A percentile compares a stretch with the other conserved stretches of the same genome.
Conservation (phyloP, 805 yeast genomes). For the Candida xyloterini region DNA sequence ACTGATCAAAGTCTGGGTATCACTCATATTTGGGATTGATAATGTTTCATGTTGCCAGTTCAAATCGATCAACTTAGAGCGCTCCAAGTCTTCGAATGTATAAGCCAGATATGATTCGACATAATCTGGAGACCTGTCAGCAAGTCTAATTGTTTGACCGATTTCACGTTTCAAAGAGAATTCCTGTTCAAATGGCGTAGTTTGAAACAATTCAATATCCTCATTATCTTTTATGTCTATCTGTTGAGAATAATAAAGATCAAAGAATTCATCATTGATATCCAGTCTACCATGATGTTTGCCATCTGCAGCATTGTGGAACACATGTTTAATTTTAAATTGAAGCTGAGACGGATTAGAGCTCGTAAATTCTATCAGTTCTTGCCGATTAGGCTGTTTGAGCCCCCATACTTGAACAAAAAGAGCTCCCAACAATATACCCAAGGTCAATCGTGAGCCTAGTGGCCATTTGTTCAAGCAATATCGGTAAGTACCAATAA, state of each 20-base stretch:
- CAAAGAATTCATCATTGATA: slow-evolving; percentile 13
- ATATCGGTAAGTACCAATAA: not conserved
- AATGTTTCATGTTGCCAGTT: slow-evolving; percentile 63
- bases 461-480: not conserved
- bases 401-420: not conserved
- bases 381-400: not conserved
- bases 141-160: slow-evolving; percentile 35
- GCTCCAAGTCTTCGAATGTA: slow-evolving; percentile 42
- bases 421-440: not conserved
- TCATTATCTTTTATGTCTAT: not conserved
- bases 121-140: slow-evolving; percentile 53
- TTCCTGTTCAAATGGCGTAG: slow-evolving; percentile 22
- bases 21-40: slow-evolving; percentile 70
- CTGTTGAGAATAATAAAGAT: slow-evolving; percentile 1
- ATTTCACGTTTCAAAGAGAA: slow-evolving; percentile 17
- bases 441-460: not conserved
- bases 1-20: slow-evolving; percentile 66
- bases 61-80: slow-evolving; percentile 38
- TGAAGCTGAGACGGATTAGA: not conserved
- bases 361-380: not conserved
- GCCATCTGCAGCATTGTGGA: slow-evolving; percentile 56
- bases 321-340: slow-evolving; percentile 52
- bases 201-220: slow-evolving; percentile 4
- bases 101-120: slow-evolving; percentile 64
- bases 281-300: slow-evolving; percentile 41